Evolutionary conservation across 257 asterid genomes (phyloP), one percentile per base, ranked within the genome.

Genomic region (Ilex asprella): DNA sequence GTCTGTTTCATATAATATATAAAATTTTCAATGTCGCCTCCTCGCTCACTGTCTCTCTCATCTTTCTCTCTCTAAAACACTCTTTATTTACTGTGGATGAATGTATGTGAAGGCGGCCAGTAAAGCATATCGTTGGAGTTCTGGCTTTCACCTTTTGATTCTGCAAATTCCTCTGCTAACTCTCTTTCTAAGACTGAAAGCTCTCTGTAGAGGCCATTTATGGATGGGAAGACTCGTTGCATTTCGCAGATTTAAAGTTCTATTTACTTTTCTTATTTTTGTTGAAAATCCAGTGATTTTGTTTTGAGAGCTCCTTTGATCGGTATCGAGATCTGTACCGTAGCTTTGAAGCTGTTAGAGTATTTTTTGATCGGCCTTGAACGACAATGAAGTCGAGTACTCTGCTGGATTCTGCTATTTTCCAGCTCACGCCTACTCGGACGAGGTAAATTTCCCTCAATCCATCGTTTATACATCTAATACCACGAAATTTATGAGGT

Each of bases 361-460:
- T 59, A 65, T 44, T 44, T 41, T 62, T 43, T 70, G 52, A 55
- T 70, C 58, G 61, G 70, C 39, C 9, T n/a, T 51, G 12, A 16
- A 51, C 31, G 54, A 56, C 39, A 57, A 89, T 92, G 99, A 89
- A 83, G 88, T 75, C 84, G 54, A 80, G 69, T 61, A 71, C 89
- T 75, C 80, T 72, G 58, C 96, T 92, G 52, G 84, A 81, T 69
- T 86, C 94, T 9, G 94, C 84, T 66, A 89, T 89, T 62, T 92
- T 92, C 78, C 95, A 86, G 70, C 97, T 89, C 77, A 92, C 96
- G 70, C 97, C 97, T 30, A 92, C 99, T 63, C 81, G 99, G 69
- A 89, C 99, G 12, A 81, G 97, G 96, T 91, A 31, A 43, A 15
- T 59, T 3, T 49, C 35, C 41, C 27, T 21, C 27, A 21, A 21